These are phyloP conservation scores for Diutina rugosa DNA, from an alignment of 1,139 yeast genomes.

Conservation along the genomic window DNA sequence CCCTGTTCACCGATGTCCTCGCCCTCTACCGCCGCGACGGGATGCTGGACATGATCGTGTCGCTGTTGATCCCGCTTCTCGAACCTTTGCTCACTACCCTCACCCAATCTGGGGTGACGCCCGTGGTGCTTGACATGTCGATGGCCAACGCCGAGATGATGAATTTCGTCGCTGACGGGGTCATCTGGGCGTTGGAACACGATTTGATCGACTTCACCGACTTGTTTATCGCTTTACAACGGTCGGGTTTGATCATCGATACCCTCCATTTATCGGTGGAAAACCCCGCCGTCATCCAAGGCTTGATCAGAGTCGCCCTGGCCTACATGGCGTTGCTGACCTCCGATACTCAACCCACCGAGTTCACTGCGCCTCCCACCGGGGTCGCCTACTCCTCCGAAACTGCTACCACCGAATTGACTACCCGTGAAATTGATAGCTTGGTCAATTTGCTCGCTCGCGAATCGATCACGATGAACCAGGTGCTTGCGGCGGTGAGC, in stretches of 20 bases:
- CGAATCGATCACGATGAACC: neutral
- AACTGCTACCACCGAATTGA: neutral
- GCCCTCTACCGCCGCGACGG: neutral
- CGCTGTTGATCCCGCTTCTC: neutral
- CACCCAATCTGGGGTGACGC: neutral
- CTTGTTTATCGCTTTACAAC: neutral
- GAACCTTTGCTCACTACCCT: neutral
- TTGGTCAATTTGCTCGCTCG: neutral
- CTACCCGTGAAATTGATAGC: neutral
- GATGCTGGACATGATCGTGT: neutral
- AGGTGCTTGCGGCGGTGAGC: neutral
- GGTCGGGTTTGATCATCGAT: neutral
- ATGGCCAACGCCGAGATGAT: neutral
- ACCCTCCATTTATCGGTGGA: neutral
- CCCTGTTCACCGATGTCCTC: neutral
- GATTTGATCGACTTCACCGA: neutral
- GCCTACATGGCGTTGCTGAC: neutral
- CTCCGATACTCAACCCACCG: neutral
- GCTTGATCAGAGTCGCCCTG: neutral
- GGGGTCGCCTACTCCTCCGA: neutral
- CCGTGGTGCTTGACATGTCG: neutral
- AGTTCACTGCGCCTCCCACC: neutral
- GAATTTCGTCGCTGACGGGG: neutral
- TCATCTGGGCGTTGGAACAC: neutral
- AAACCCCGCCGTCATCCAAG: neutral